These are phyloP conservation scores for Fusarium phyllophilum DNA, from an alignment of 2,329 filamentous ascomycete genomes.

Conservation along the genomic window DNA sequence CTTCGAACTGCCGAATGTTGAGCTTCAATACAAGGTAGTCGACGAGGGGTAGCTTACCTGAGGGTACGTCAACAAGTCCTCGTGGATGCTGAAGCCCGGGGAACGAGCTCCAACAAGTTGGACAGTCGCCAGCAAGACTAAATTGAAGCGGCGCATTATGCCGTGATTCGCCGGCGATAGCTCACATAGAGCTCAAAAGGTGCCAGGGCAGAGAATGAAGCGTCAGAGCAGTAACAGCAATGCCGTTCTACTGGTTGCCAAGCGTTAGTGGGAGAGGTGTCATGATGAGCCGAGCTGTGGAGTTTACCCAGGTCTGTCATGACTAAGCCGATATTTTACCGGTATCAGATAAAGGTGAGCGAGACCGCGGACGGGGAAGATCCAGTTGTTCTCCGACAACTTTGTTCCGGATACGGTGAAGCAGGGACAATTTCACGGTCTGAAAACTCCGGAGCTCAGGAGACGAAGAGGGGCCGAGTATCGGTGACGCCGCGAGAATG, in stretches of 20 bases:
- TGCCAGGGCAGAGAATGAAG: conserved; percentile 23
- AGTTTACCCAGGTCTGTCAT: conserved; percentile 28
- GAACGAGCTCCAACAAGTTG: conserved; percentile 61
- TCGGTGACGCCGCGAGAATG: conserved; percentile 29
- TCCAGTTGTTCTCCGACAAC: background rate
- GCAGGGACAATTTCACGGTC: conserved; percentile 26
- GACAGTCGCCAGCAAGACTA: conserved; percentile 56
- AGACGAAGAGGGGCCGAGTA: conserved; percentile 29
- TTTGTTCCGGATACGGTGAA: conserved; percentile 4
- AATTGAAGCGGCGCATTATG: conserved; percentile 62
- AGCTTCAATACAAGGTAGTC: conserved; percentile 15
- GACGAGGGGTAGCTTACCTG: conserved; percentile 67
- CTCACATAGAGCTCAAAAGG: conserved; percentile 45
- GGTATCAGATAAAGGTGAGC: conserved; percentile 19
- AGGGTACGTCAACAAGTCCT: conserved; percentile 87
- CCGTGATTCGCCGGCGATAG: conserved; percentile 35
- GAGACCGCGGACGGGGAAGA: background rate
- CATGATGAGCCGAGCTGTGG: conserved; percentile 43
- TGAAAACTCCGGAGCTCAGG: conserved; percentile 23
- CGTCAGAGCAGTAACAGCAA: conserved; percentile 10
- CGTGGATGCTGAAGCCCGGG: conserved; percentile 81
- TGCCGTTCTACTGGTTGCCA: conserved; percentile 15
- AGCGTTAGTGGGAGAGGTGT: conserved; percentile 45
- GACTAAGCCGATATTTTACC: conserved; percentile 38
- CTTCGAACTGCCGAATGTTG: conserved; percentile 71